A percentile compares a stretch with the other conserved stretches of the same genome.
Conservation (phyloP, 352 stramenopile genomes). For the Globisporangium uncinulatum region DNA sequence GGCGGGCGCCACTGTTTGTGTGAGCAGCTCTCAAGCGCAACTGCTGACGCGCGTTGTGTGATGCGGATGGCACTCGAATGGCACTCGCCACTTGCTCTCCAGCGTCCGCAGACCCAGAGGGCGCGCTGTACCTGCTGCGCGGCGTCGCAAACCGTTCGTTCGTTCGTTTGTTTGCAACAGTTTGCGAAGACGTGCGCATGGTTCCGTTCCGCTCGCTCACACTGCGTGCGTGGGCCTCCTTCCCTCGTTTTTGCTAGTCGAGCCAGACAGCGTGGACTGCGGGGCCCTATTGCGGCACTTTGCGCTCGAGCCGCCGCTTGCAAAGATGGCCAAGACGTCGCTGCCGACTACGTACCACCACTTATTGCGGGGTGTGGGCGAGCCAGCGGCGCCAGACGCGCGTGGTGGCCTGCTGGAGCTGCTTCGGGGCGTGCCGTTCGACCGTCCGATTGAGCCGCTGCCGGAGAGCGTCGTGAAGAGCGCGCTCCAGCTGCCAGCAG, state of each 20-base stretch:
- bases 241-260: constrained; percentile 27
- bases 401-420: constrained; percentile 56
- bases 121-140: constrained; percentile 51
- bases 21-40: too few species aligned
- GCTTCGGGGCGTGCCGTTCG: constrained; percentile 68
- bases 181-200: neutral
- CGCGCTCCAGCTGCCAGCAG: constrained; percentile 54
- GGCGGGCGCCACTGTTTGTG: too few species aligned
- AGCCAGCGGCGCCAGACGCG: constrained; percentile 30
- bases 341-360: constrained; percentile 71
- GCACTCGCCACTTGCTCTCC: neutral
- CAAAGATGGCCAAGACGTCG: constrained; percentile 52
- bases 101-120: constrained; percentile 29
- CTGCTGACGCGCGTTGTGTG: neutral
- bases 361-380: constrained; percentile 59
- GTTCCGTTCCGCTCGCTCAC: too few species aligned
- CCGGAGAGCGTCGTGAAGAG: constrained; percentile 68
- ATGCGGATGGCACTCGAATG: too few species aligned
- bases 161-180: too few species aligned
- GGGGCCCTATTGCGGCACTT: constrained; percentile 59
- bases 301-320: constrained; percentile 51
- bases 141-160: constrained; percentile 51
- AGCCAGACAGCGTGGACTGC: constrained; percentile 54
- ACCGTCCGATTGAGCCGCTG: constrained; percentile 70
- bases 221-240: neutral